These are phyloP conservation scores for Saccharomycopsis lassenensis DNA, from an alignment of 805 yeast genomes.

Conservation along the genomic window DNA sequence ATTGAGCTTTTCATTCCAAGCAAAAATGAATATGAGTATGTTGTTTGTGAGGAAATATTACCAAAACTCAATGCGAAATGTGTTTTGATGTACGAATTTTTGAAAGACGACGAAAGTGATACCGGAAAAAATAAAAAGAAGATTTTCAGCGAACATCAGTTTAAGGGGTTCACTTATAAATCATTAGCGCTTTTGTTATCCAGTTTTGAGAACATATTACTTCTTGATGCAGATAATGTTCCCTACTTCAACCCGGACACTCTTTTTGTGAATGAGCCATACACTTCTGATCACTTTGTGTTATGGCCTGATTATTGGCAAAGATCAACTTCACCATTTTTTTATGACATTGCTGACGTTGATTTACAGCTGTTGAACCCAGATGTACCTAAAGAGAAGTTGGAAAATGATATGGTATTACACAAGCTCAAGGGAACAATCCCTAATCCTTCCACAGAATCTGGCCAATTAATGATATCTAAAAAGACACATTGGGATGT, in stretches of 20 bases:
- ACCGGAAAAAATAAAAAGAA: constrained; percentile 38
- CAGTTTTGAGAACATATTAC: constrained; percentile 57
- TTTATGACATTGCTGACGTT: constrained; percentile 41
- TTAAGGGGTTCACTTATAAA: constrained; percentile 59
- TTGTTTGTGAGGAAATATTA: constrained; percentile 52
- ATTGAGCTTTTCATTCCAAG: constrained; percentile 76
- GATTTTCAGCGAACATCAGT: constrained; percentile 40
- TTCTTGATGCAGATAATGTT: constrained; percentile 68
- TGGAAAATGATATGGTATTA: constrained; percentile 29
- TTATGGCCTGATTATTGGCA: constrained; percentile 69
- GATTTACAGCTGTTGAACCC: constrained; percentile 23
- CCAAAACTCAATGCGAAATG: constrained; percentile 58
- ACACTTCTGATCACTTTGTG: constrained; percentile 33
- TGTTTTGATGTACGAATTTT: constrained; percentile 47
- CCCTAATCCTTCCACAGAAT: constrained; percentile 59
- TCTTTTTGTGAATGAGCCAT: constrained; percentile 35
- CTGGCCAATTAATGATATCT: constrained; percentile 58
- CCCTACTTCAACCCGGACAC: constrained; percentile 54
- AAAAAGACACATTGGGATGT: constrained; percentile 50
- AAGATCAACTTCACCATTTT: constrained; percentile 52
- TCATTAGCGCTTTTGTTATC: constrained; percentile 62
- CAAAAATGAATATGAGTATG: constrained; percentile 57
- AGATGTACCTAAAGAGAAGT: constrained; percentile 20
- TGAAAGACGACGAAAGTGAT: constrained; percentile 33
- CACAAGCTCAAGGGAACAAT: constrained; percentile 56